Conservation (phyloP, 192 early-diverging fungal species). For the Phycomyces blakesleeanus region DNA sequence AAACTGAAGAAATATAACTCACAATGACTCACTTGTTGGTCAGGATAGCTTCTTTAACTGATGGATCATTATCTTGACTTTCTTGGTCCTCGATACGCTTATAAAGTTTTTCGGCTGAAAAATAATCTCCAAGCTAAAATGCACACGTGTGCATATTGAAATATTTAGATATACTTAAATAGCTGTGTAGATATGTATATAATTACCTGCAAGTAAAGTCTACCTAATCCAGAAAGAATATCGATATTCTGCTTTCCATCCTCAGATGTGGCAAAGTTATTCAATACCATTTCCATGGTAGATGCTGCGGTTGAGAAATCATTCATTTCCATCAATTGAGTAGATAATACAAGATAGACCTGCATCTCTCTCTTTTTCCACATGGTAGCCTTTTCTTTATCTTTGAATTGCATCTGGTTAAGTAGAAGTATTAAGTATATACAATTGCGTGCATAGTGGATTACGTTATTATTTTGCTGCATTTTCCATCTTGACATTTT, state of each 20-base stretch:
- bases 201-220: conserved; percentile 46
- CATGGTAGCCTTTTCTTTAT: not conserved
- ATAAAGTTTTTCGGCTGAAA: conserved; percentile 31
- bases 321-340: conserved; percentile 40
- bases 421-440: too few relatives aligned
- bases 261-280: conserved; percentile 13
- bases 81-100: conserved; percentile 17
- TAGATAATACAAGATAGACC: conserved; percentile 42
- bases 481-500: not conserved
- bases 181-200: too few relatives aligned
- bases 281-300: conserved; percentile 32
- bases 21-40: conserved; percentile 34
- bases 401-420: conserved; percentile 13
- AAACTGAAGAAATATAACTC: not conserved
- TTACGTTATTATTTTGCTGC: too few relatives aligned
- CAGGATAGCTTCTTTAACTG: conserved; percentile 26
- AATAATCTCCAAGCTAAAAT: conserved; percentile 40
- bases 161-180: too few relatives aligned
- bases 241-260: conserved; percentile 27
- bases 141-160: too few relatives aligned
- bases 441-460: too few relatives aligned
- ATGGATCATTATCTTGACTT: conserved; percentile 6
- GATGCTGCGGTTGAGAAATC: conserved; percentile 37
- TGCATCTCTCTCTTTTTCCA: conserved; percentile 40
- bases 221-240: conserved; percentile 39